Base-by-base conservation (phyloP, 2,329 filamentous ascomycete genomes). In the Diatrype stigma region DNA sequence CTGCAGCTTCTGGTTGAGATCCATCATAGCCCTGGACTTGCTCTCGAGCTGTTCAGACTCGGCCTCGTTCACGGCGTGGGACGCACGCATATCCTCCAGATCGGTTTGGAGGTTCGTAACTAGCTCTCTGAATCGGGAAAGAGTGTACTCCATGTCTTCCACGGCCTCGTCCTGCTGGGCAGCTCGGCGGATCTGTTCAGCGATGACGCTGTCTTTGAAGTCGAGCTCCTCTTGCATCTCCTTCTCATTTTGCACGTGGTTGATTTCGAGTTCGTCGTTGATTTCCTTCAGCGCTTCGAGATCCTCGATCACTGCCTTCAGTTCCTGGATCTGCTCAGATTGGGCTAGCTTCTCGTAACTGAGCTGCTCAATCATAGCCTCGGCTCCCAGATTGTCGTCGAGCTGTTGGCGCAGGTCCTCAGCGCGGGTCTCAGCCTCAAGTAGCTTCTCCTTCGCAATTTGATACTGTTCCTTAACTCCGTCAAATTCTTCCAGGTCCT, bases 141-240 rank as follows among this genome's bases (percentile, higher is more conserved):
- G 77, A 0, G 91, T 95, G 64, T 95, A 94, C 67, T 96, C 91
- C 69, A 95, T 85, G 61, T 97, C 92, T 51, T 91, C 88, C 51
- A 95, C 81, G 8, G 81, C 75, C 60, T 90, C 84, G 51, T 95
- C 89, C 66, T 96, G 90, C 63, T 92, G 84, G 3, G 78, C 77
- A 5, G 86, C 80, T 56, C 86, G 84, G 51, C 87, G 85, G 32
- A 80, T 79, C 63, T 95, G 88, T 64, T 97, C 93, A n/a, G 82
- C 78, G 56, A 96, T 88, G 53, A 96, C 74, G 49, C 80, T 82
- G 57, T 96, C 92, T 67, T 89, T 90, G 71, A 90, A 88, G 65
- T 96, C 92, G 50, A 97, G 82, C 62, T 96, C 92, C 61, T 95
- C 89, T 67, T 96, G 91, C 70, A 99, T 82, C 66, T 97, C 92